Evolutionary conservation across 345 rosid genomes (phyloP).

Genomic region (Moricandia moricandioides): DNA sequence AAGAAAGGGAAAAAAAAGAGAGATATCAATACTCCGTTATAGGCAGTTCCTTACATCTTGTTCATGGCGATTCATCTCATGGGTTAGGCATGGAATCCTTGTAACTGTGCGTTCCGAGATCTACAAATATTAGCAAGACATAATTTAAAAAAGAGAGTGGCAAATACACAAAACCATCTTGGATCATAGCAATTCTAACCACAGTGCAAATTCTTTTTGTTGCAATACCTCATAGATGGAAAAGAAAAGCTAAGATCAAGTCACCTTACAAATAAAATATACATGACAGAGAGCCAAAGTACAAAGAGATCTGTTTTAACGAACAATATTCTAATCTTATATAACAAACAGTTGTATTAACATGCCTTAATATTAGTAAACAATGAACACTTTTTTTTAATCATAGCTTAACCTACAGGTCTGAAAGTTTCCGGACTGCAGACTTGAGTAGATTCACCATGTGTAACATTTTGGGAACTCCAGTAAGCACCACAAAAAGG

Average conservation of each 20-base stretch:
- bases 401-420: conserved; percentile 48
- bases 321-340: neutral
- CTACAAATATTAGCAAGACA: conserved; percentile 42
- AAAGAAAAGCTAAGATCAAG: neutral
- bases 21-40: neutral
- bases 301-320: neutral
- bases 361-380: neutral
- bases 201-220: neutral
- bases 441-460: conserved; percentile 42
- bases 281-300: neutral
- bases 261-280: neutral
- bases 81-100: conserved; percentile 62
- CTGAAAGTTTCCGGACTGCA: conserved; percentile 61
- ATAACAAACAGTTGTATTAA: neutral
- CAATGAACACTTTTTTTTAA: neutral
- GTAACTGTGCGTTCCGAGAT: conserved; percentile 54
- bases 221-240: neutral
- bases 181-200: neutral
- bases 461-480: conserved; percentile 52
- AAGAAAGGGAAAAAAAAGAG: neutral
- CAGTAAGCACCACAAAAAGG: conserved; percentile 88
- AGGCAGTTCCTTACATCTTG: conserved; percentile 59
- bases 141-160: neutral
- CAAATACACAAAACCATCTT: neutral
- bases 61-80: conserved; percentile 78